phyloP scores from a whole-genome alignment of 106 monocot genomes.

The Triglochin maritima region DNA sequence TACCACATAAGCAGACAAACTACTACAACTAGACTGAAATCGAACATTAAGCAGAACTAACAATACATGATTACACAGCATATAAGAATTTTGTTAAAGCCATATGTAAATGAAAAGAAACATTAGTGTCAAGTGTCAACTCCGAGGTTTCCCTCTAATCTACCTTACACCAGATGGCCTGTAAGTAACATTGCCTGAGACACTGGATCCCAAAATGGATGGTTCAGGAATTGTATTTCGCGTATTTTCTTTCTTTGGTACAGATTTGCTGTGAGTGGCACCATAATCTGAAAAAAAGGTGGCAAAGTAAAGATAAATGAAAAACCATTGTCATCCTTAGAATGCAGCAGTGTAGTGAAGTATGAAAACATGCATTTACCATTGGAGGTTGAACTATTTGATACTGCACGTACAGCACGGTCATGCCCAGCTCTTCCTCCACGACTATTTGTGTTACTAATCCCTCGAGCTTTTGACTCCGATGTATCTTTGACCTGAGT shows the following conservation, averaged over 20 bases:
- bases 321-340: neutral
- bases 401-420: constrained; percentile 1
- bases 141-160: neutral
- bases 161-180: constrained; percentile 2
- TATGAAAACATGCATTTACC: neutral
- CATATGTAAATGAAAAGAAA: too few relatives aligned
- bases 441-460: neutral
- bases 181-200: constrained; percentile 1
- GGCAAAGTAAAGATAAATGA: neutral
- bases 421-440: constrained; percentile 9
- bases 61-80: too few relatives aligned
- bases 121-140: neutral
- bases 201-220: constrained; percentile 6
- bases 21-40: too few relatives aligned
- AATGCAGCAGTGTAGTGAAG: neutral
- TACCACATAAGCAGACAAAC: too few relatives aligned
- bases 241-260: constrained; percentile 5
- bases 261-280: neutral
- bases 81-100: too few relatives aligned
- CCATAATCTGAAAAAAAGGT: constrained; percentile 1
- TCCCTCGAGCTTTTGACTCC: constrained; percentile 3
- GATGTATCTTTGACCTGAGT: constrained; percentile 7
- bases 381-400: constrained; percentile 2
- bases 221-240: neutral
- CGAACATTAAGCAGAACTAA: too few relatives aligned